phyloP scores from a whole-genome alignment of 163 green algal genomes.

The Scenedesmus sp. region DNA sequence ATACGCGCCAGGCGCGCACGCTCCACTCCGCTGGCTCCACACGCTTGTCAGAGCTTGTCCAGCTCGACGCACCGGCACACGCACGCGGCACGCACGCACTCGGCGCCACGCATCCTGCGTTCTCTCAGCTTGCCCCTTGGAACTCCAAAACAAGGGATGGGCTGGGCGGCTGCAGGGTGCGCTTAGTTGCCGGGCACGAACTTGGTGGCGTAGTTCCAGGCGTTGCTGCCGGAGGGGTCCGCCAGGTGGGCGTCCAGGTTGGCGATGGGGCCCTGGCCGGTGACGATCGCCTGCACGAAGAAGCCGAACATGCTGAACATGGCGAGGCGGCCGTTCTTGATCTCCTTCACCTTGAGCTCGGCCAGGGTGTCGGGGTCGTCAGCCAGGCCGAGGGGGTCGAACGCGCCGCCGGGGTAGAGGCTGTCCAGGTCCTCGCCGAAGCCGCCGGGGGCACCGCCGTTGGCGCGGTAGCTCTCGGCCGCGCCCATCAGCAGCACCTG shows the following conservation, averaged over 20 bases:
- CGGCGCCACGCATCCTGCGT: too few species aligned
- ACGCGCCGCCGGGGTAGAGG: constrained; percentile 80
- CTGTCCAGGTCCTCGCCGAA: constrained; percentile 72
- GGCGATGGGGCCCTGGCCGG: constrained; percentile 73
- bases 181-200: constrained; percentile 57
- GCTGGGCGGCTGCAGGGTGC: too few species aligned
- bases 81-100: too few species aligned
- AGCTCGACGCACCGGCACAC: too few species aligned
- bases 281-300: constrained; percentile 86
- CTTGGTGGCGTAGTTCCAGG: constrained; percentile 72
- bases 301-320: constrained; percentile 90
- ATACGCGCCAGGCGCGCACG: too few species aligned
- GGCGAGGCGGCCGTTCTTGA: constrained; percentile 67
- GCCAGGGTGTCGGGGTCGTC: constrained; percentile 62
- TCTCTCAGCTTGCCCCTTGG: too few species aligned
- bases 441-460: constrained; percentile 61
- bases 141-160: too few species aligned
- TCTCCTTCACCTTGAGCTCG: constrained; percentile 55
- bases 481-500: constrained; percentile 88
- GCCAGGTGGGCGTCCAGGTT: constrained; percentile 68
- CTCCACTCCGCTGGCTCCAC: too few species aligned
- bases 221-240: constrained; percentile 67
- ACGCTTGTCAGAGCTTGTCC: too few species aligned
- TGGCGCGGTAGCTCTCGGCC: constrained; percentile 86
- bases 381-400: constrained; percentile 82